Conservation (phyloP, 495 filamentous ascomycete genomes). For the Tuber microsphaerosporum region DNA sequence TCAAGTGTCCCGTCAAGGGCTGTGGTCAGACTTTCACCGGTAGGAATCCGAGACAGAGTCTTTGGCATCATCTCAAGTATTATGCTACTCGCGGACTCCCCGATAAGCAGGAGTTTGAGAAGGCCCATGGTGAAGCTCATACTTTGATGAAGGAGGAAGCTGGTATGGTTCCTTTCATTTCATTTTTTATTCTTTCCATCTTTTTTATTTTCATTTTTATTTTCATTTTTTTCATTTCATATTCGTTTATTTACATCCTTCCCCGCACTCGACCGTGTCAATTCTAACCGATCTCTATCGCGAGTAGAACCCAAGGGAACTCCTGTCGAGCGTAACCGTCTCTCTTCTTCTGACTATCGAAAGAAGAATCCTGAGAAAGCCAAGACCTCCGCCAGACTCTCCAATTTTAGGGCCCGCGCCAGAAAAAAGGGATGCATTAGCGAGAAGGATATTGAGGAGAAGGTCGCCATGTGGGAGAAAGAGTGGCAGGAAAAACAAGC, state of each 20-base stretch:
- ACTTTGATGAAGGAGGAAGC: slow-evolving; percentile 39
- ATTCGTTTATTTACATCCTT: slow-evolving; percentile 4
- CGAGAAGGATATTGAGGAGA: slow-evolving; percentile 37
- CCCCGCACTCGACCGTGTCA: slow-evolving; percentile 5
- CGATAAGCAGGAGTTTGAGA: slow-evolving; percentile 39
- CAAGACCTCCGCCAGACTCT: slow-evolving; percentile 39
- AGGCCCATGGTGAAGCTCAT: slow-evolving; percentile 38
- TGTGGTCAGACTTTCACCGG: slow-evolving; percentile 41
- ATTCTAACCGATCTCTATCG: not conserved
- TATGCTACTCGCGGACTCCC: slow-evolving; percentile 40
- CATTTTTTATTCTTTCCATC: not conserved
- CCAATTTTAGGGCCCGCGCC: slow-evolving; percentile 39
- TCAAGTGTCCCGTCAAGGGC: slow-evolving; percentile 40
- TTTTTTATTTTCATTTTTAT: no score
- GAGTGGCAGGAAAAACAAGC: slow-evolving; percentile 42
- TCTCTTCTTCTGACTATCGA: slow-evolving; percentile 39
- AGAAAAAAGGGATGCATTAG: slow-evolving; percentile 38
- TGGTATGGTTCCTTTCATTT: slow-evolving; percentile 20
- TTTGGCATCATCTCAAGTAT: slow-evolving; percentile 41
- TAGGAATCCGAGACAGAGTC: slow-evolving; percentile 39
- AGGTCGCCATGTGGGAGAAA: slow-evolving; percentile 37
- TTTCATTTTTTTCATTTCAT: not conserved
- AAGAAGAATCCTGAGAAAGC: slow-evolving; percentile 41
- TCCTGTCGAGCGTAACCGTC: slow-evolving; percentile 38
- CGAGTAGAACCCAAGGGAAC: slow-evolving; percentile 40